Conservation (phyloP, 1,284 basidiomycete genomes). For the Porphyrellus sp. region DNA sequence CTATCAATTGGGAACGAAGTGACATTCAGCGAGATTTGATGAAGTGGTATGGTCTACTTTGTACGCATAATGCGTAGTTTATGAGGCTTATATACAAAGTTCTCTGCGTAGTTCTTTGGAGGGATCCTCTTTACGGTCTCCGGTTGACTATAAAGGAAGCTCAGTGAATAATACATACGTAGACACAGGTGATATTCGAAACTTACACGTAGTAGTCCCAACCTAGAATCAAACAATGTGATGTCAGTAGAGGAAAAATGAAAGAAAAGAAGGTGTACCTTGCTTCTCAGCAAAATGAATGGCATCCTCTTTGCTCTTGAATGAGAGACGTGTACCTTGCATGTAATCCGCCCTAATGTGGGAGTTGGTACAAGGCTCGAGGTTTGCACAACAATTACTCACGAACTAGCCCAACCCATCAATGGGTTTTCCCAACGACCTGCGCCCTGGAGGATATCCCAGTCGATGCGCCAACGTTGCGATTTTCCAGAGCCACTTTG, state of each 20-base stretch:
- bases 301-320: conserved; percentile 89
- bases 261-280: conserved; percentile 45
- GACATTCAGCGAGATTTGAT: conserved; percentile 11
- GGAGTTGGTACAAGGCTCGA: background rate
- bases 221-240: conserved; percentile 39
- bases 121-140: conserved; percentile 72
- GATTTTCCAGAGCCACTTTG: conserved; percentile 89
- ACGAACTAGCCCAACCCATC: conserved; percentile 97
- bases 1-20: background rate
- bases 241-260: background rate
- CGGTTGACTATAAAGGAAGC: conserved; percentile 51
- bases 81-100: conserved; percentile 82
- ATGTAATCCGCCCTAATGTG: conserved; percentile 87
- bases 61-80: conserved; percentile 88
- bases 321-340: conserved; percentile 88
- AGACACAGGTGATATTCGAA: background rate
- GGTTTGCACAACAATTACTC: conserved; percentile 35
- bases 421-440: conserved; percentile 99
- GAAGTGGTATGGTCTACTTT: conserved; percentile 60
- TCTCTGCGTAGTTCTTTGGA: conserved; percentile 91
- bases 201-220: conserved; percentile 79
- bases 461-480: conserved; percentile 92
- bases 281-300: conserved; percentile 93
- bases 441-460: conserved; percentile 84
- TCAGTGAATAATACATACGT: conserved; percentile 2